A percentile compares a stretch with the other conserved stretches of the same genome.
Evolutionary conservation across 108 stramenopile genomes (phyloP).

Genomic region (Parietichytrium sp.): DNA sequence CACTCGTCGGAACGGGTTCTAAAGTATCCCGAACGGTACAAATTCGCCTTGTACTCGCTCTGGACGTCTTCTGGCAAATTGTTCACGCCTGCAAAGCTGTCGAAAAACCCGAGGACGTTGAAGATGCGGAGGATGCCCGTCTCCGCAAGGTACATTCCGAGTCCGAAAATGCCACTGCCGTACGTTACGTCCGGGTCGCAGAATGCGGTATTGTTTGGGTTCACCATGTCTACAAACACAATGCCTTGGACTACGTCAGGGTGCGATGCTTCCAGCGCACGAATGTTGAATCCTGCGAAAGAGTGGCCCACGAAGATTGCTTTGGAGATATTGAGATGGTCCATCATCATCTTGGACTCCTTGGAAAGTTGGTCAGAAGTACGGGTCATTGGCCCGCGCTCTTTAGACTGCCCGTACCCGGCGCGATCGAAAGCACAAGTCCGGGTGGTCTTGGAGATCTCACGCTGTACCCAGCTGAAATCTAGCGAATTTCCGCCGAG

Average conservation of each 20-base stretch:
- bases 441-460: not conserved
- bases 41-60: not conserved
- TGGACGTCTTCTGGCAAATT: not conserved
- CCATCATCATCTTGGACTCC: not conserved
- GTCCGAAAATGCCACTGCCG: not conserved
- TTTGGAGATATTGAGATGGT: not conserved
- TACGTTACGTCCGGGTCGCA: not conserved
- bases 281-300: not conserved
- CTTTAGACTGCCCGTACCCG: not conserved
- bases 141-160: not conserved
- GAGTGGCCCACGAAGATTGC: not conserved
- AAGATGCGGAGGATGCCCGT: not conserved
- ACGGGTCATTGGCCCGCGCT: not conserved
- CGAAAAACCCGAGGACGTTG: not conserved
- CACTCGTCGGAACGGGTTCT: not conserved
- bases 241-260: not conserved
- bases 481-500: constrained; percentile 3
- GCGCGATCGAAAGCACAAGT: not conserved
- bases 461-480: not conserved
- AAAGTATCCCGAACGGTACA: not conserved
- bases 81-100: not conserved
- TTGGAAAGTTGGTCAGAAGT: not conserved
- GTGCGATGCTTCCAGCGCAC: not conserved
- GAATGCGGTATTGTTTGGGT: not conserved
- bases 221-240: not conserved